Evolutionary conservation across 139 green algal species (phyloP).

Genomic region (Zygnema circumcarinatum): DNA sequence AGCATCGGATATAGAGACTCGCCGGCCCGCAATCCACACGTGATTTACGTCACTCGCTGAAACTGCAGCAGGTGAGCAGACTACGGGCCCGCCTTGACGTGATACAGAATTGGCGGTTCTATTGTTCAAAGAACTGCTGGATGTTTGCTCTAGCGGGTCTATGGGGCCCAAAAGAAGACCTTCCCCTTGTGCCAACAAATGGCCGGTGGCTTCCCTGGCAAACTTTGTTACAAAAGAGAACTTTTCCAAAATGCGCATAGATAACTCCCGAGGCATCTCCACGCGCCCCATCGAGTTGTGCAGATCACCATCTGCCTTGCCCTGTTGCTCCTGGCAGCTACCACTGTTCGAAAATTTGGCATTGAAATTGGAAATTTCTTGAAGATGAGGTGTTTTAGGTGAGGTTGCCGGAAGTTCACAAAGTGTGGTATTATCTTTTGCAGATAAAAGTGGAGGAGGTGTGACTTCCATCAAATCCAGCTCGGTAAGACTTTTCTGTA

Average conservation of each 20-base stretch:
- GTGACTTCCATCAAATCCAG: conserved; percentile 13
- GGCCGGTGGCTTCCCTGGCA: conserved; percentile 26
- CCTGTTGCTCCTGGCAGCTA: not conserved
- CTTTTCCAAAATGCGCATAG: conserved; percentile 43
- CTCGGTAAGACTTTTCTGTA: conserved; percentile 13
- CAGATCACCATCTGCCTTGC: not conserved
- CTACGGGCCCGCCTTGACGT: too few relatives aligned
- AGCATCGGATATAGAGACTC: not conserved
- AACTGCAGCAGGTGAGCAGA: too few relatives aligned
- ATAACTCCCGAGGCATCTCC: conserved; percentile 3
- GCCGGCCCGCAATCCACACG: not conserved
- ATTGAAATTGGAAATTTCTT: conserved; percentile 2
- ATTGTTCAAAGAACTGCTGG: too few relatives aligned
- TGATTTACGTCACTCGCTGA: not conserved
- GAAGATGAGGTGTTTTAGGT: not conserved
- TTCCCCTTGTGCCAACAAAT: conserved; percentile 28
- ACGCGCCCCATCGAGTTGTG: not conserved
- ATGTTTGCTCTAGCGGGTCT: not conserved
- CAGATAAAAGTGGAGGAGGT: not conserved
- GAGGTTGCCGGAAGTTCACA: not conserved
- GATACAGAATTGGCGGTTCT: too few relatives aligned
- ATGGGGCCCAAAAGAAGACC: not conserved
- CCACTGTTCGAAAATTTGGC: not conserved
- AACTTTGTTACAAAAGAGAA: conserved; percentile 50
- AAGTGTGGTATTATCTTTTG: not conserved